A percentile compares a stretch with the other conserved stretches of the same genome.
phyloP scores from a whole-genome alignment of 176 grass and related monocot genomes.

The sorghum (Sorghum bicolor) region Sorghum_bicolor_NCBIv3 NC_012870.2:74529501-74530000 shows the following conservation, averaged over 20 bases:
- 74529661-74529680: not conserved
- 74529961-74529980: constrained; percentile 85
- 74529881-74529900: constrained; percentile 44
- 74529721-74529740: not conserved
- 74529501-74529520: constrained; percentile 30
- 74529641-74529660: not conserved
- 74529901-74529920: not conserved
- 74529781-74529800: not conserved
- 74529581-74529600: too few relatives aligned
- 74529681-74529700: constrained; percentile 1
- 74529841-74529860: constrained; percentile 53
- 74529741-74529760: constrained; percentile 31
- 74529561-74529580: constrained; percentile 5
- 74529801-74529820: constrained; percentile 35
- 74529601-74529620: too few relatives aligned
- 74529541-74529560: constrained; percentile 19
- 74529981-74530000: constrained; percentile 80
- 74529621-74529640: too few relatives aligned
- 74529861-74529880: constrained; percentile 65
- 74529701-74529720: not conserved
- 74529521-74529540: constrained; percentile 4
- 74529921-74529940: constrained; percentile 35
- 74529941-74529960: constrained; percentile 53
- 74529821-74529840: constrained; percentile 72
- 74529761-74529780: constrained; percentile 20